Percentiles rank a stretch among this genome's conserved stretches.
phyloP scores from a whole-genome alignment of 257 asterid genomes.

The Nicotiana sylvestris region DNA sequence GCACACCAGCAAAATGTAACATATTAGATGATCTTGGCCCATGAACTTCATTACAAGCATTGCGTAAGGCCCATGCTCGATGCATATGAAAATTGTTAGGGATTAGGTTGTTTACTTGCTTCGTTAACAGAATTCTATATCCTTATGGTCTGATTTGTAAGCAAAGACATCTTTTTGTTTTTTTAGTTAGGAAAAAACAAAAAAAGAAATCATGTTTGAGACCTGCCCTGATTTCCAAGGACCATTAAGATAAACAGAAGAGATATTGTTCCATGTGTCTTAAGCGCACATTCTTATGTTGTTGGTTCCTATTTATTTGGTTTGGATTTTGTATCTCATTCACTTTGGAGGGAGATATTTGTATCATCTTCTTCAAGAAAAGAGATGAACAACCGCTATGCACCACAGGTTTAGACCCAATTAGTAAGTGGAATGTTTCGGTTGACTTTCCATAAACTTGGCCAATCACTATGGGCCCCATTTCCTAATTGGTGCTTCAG shows the following conservation, averaged over 20 bases:
- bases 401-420: background rate
- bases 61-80: background rate
- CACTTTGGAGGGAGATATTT: background rate
- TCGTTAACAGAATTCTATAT: background rate
- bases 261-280: background rate
- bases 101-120: background rate
- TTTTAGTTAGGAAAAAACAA: background rate
- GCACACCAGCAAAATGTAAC: background rate
- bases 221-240: background rate
- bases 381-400: background rate
- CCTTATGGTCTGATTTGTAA: background rate
- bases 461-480: background rate
- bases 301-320: background rate
- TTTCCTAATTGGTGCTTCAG: background rate
- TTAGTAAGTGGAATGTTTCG: background rate
- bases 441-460: background rate
- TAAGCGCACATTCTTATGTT: background rate
- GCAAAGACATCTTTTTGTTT: background rate
- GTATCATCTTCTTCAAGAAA: background rate
- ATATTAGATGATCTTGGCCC: background rate
- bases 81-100: background rate
- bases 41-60: background rate
- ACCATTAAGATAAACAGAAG: background rate
- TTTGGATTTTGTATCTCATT: background rate
- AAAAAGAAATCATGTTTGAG: background rate